Base-by-base conservation (phyloP, 768 basidiomycete genomes). In the Agrocybe pediades region DNA sequence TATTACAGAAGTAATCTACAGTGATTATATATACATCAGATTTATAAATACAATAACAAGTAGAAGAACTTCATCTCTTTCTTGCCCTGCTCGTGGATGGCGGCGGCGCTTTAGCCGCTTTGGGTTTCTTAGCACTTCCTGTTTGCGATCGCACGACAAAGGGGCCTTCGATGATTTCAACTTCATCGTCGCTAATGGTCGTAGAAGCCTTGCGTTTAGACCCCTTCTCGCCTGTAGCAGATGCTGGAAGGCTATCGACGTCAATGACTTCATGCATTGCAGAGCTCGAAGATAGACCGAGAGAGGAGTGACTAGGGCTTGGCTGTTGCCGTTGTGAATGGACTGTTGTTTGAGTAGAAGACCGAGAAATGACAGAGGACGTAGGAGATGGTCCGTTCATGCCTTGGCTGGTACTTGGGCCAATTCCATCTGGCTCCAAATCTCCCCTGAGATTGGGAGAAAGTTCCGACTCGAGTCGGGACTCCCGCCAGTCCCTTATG, bases 401-500 rank as follows among this genome's bases (percentile, higher is more conserved):
- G 21, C 46, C 55, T 42, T 60, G 57, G 19, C 26, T 39, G 41
- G 30, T 61, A 17, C 30, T 30, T 17, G 54, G 26, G 21, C 61
- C 64, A 17, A 55, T 33, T 42, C 46, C 46, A 11, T 55, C 61
- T 19, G 52, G 45, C 30, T 62, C 58, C 26, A 60, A 16, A 20
- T 65, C 67, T 19, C 55, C 58, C 49, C 58, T 65, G 33, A 65
- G 30, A 36, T 58, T 60, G 27, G 50, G 47, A 19, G 65, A 48
- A 21, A 59, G 55, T 11, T 71, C 72, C 20, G 64, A 63, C 25
- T 79, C 75, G 41, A 74, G 62, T 47, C 88, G 76, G 2, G 85
- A 84, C 68, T 91, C 90, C 44, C 88, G 76, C 88, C 88, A 92
- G 65, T 92, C 90, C 23, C 89, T 77, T 52, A 78, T 75, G 65